phyloP scores from a whole-genome alignment of 2,329 filamentous ascomycete species.

The Microdochium bolleyi region DNA sequence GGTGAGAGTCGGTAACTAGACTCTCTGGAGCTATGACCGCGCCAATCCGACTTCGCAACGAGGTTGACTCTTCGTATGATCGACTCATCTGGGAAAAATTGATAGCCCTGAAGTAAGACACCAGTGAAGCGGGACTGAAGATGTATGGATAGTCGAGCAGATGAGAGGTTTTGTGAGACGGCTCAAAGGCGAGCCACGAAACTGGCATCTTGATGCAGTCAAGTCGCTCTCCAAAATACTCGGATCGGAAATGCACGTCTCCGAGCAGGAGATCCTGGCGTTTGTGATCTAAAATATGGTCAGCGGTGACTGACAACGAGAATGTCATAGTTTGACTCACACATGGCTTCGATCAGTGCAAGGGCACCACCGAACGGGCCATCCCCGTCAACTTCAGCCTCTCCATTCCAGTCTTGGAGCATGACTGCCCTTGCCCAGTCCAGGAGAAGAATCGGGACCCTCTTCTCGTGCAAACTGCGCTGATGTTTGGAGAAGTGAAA shows the following conservation, averaged over 20 bases:
- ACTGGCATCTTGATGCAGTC: slow-evolving; percentile 68
- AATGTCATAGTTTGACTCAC: slow-evolving; percentile 38
- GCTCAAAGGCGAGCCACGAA: slow-evolving; percentile 56
- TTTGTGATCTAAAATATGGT: slow-evolving; percentile 42
- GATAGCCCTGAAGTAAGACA: slow-evolving; percentile 79
- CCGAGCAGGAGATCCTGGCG: slow-evolving; percentile 56
- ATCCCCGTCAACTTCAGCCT: slow-evolving; percentile 59
- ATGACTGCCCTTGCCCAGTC: slow-evolving; percentile 72
- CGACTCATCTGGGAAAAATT: slow-evolving; percentile 84
- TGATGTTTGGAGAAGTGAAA: slow-evolving; percentile 42
- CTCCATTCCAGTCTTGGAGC: slow-evolving; percentile 73
- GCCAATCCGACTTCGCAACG: slow-evolving; percentile 46
- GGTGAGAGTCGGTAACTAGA: slow-evolving; percentile 46
- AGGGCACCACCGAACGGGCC: slow-evolving; percentile 71
- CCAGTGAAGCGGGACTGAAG: slow-evolving; percentile 63
- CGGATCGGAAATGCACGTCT: slow-evolving; percentile 64
- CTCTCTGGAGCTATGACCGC: slow-evolving; percentile 45
- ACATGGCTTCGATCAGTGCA: slow-evolving; percentile 62
- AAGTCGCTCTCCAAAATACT: slow-evolving; percentile 68
- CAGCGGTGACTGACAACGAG: neutral
- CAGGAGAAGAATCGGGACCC: slow-evolving; percentile 48
- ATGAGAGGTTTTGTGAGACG: slow-evolving; percentile 59
- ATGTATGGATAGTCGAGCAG: slow-evolving; percentile 75
- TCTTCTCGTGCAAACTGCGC: slow-evolving; percentile 46
- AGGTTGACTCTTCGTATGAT: slow-evolving; percentile 62